Base-by-base conservation (phyloP, 1,139 yeast species). In the Lipomyces yarrowii region DNA sequence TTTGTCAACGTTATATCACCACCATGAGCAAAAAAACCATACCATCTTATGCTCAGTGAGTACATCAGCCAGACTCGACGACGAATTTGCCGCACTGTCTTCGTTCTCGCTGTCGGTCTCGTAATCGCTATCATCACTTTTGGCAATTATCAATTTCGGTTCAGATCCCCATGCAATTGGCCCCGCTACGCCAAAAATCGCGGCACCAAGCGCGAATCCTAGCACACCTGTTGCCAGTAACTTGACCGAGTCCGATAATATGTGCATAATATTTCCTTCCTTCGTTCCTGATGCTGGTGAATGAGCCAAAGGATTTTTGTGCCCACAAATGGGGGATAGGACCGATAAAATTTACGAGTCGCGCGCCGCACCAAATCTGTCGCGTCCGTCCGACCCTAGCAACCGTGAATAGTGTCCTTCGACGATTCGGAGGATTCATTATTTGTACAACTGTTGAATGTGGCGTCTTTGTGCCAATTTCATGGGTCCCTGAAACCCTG, bases 31-130 rank as follows among this genome's bases (percentile, higher is more conserved):
- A 35, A 32, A n/a, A 33, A 11, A 55, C 5, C 59, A 13, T 26
- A 65, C 68, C 69, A 65, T 64, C 48, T 64, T 65, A 51, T 64
- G 59, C 35, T 65, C 66, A 3, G 59, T 56, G 11, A 64, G 59
- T 15, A 62, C 3, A 37, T 64, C 67, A 18, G 62, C 13, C 3
- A 56, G 26, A 6, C 65, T 3, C 30, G 30, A 26, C 30, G 30
- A 56, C 21, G 59, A 48, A 37, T 54, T 54, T 37, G 15, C 48
- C 3, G 23, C 53, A 8, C 15, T 33, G 4, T 37, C 56, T n/a
- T 56, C 61, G 13, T 37, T 37, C 13, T 55, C 61, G 15, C 37
- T 46, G 15, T 56, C 61, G 10, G 23, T 21, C 37, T 62, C 63
- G 6, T 51, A 13, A 18, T 64, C 65, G 54, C 55, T 18, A 7